phyloP scores from a whole-genome alignment of 176 grass and related monocot genomes.

The Ensete glaucum region DNA sequence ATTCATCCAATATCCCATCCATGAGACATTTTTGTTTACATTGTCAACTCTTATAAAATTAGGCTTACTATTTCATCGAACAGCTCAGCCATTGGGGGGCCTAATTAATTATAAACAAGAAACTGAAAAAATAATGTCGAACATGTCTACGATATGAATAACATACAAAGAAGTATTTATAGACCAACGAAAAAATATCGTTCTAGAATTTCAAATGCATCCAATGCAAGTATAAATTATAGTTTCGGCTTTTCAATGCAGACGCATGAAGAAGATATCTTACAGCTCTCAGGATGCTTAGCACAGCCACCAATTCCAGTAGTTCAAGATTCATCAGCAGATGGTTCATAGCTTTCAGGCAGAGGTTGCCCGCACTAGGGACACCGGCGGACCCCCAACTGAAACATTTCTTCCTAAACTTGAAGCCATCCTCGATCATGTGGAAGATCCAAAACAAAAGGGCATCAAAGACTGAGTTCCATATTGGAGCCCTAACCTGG shows the following conservation, averaged over 20 bases:
- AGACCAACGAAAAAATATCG: not conserved
- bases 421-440: not conserved
- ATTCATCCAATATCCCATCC: not conserved
- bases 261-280: slow-evolving; percentile 1
- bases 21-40: not conserved
- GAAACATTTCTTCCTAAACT: not conserved
- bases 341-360: slow-evolving; percentile 38
- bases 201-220: not conserved
- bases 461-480: not conserved
- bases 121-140: no score
- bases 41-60: not conserved
- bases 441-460: not conserved
- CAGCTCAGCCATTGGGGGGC: not conserved
- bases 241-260: not conserved
- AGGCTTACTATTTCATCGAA: not conserved
- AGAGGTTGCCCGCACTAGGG: slow-evolving; percentile 39
- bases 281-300: slow-evolving; percentile 65
- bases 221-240: not conserved
- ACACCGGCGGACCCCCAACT: slow-evolving; percentile 49
- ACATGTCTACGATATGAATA: not conserved
- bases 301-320: slow-evolving; percentile 52
- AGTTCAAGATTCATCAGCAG: slow-evolving; percentile 58
- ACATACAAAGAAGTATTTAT: not conserved
- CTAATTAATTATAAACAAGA: not conserved
- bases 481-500: slow-evolving; percentile 29